Percentiles rank a stretch among this genome's conserved stretches.
These are phyloP conservation scores for Ramalina peruviana DNA, from an alignment of 495 filamentous ascomycete genomes.

Conservation along the genomic window DNA sequence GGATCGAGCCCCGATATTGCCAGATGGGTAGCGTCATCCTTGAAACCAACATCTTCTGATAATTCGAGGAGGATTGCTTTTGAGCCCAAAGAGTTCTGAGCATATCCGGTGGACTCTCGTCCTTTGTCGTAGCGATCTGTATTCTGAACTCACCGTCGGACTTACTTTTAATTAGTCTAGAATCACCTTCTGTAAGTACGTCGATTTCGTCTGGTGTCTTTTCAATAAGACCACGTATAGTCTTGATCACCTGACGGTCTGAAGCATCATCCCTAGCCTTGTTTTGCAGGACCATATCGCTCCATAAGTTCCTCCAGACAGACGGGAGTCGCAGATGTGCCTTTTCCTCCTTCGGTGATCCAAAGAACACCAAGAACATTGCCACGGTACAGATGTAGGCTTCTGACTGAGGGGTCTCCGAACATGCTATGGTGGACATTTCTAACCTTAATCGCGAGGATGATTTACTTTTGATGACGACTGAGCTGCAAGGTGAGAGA, in stretches of 20 bases:
- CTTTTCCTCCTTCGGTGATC: slow-evolving; percentile 73
- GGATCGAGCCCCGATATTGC: slow-evolving; percentile 62
- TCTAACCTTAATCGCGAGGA: slow-evolving; percentile 34
- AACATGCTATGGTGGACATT: slow-evolving; percentile 64
- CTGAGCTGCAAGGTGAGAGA: slow-evolving; percentile 22
- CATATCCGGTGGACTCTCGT: slow-evolving; percentile 27
- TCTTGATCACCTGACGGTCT: slow-evolving; percentile 50
- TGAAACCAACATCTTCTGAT: slow-evolving; percentile 34
- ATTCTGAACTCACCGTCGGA: not conserved
- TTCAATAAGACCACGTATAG: slow-evolving; percentile 46
- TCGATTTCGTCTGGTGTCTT: slow-evolving; percentile 9
- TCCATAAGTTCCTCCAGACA: slow-evolving; percentile 75
- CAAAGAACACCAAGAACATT: slow-evolving; percentile 64
- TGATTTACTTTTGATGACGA: slow-evolving; percentile 33
- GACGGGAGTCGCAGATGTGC: slow-evolving; percentile 62
- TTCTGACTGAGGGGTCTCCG: slow-evolving; percentile 68
- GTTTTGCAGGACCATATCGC: slow-evolving; percentile 55
- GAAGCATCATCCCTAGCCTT: slow-evolving; percentile 51
- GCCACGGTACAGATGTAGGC: slow-evolving; percentile 69
- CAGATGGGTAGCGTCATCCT: slow-evolving; percentile 78
- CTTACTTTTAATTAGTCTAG: too few relatives aligned
- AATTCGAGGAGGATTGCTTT: slow-evolving; percentile 45
- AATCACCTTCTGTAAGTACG: not conserved
- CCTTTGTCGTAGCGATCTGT: not conserved
- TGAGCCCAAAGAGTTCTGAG: slow-evolving; percentile 55